Evolutionary conservation across 208 protist species (phyloP).

Genomic region (Trichomonas gallinae): DNA sequence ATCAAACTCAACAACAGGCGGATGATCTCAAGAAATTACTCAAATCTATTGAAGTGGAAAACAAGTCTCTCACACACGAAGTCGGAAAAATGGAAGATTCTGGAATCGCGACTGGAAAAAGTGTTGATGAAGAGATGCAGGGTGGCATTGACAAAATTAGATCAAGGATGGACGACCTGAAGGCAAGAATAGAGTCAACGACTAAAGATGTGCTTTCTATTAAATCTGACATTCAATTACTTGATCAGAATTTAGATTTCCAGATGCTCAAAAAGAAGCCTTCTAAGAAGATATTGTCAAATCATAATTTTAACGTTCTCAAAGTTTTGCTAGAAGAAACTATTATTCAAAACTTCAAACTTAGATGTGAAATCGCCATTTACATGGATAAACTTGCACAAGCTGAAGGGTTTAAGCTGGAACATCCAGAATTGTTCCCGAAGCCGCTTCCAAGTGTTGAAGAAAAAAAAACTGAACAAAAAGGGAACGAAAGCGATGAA

Average conservation of each 20-base stretch:
- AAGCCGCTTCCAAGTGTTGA: neutral
- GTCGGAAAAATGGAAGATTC: neutral
- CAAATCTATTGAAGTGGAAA: neutral
- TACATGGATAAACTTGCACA: neutral
- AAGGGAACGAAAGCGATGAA: no score
- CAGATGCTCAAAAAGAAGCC: neutral
- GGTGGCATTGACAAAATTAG: neutral
- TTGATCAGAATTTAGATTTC: neutral
- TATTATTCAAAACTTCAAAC: neutral
- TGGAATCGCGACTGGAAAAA: neutral
- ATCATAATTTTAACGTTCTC: neutral
- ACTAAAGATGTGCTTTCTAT: neutral
- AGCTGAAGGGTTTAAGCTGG: neutral
- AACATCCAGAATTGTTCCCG: neutral
- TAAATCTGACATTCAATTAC: neutral
- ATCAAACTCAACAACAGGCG: no score
- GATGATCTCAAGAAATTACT: neutral
- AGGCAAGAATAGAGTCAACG: neutral
- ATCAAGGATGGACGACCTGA: neutral
- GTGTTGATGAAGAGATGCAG: neutral
- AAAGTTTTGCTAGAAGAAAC: neutral
- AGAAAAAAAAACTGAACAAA: no score
- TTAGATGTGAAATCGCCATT: neutral
- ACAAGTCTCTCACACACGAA: neutral
- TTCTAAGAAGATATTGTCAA: neutral